These are phyloP conservation scores for Peterozyma toletana DNA, from an alignment of 805 yeast species.

Conservation along the genomic window DNA sequence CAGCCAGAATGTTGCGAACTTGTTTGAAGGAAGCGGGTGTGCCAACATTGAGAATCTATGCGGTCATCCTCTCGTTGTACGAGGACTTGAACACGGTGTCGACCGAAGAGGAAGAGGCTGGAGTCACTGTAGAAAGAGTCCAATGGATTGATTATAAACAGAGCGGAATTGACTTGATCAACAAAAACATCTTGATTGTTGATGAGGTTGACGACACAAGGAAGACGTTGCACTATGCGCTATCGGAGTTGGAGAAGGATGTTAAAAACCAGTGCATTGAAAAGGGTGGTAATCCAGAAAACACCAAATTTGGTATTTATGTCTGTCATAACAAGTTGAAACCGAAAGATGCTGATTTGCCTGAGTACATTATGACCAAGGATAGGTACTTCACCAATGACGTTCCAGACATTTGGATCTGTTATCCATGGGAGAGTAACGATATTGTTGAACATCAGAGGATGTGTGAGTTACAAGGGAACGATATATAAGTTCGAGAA, in stretches of 20 bases:
- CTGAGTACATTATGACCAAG: slow-evolving; percentile 51
- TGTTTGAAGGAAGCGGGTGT: slow-evolving; percentile 83
- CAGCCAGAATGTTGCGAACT: slow-evolving; percentile 92
- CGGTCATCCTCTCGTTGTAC: slow-evolving; percentile 85
- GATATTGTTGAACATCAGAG: slow-evolving; percentile 70
- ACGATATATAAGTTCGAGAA: slow-evolving; percentile 30
- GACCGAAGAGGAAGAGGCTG: slow-evolving; percentile 47
- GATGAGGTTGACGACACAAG: slow-evolving; percentile 87
- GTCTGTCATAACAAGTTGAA: slow-evolving; percentile 73
- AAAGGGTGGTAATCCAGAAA: slow-evolving; percentile 40
- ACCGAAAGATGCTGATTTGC: slow-evolving; percentile 66
- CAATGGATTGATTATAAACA: slow-evolving; percentile 80
- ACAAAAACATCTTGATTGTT: slow-evolving; percentile 65
- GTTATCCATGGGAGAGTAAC: slow-evolving; percentile 80
- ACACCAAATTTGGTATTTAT: slow-evolving; percentile 66
- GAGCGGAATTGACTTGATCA: slow-evolving; percentile 53
- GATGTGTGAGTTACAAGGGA: slow-evolving; percentile 69
- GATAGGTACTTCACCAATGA: slow-evolving; percentile 64
- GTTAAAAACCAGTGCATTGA: slow-evolving; percentile 53
- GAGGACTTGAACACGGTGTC: slow-evolving; percentile 70
- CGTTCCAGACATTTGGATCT: slow-evolving; percentile 78
- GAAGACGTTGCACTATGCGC: slow-evolving; percentile 76
- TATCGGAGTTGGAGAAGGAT: slow-evolving; percentile 68
- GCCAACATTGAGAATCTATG: slow-evolving; percentile 90
- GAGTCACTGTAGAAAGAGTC: slow-evolving; percentile 65